phyloP scores from a whole-genome alignment of 139 green algal species.

The Chlorella ohadii region DNA sequence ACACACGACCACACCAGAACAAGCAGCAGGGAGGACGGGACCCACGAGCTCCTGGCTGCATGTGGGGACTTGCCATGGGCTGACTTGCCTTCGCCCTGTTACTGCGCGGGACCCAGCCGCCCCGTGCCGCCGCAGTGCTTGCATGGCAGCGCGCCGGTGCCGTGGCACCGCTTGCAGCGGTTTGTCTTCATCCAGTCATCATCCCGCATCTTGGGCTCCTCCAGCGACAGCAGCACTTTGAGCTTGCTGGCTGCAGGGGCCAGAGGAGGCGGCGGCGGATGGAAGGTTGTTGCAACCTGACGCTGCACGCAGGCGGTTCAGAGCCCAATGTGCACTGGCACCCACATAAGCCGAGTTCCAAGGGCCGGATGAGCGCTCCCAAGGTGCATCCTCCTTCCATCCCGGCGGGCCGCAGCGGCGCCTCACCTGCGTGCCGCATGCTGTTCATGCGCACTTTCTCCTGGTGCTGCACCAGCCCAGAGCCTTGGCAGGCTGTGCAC shows the following conservation, averaged over 20 bases:
- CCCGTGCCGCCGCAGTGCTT: conserved; percentile 26
- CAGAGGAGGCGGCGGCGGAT: too few relatives aligned
- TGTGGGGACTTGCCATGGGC: too few relatives aligned
- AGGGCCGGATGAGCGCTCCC: neutral
- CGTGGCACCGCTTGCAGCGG: conserved; percentile 29
- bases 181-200: conserved; percentile 38
- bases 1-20: too few relatives aligned
- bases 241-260: neutral
- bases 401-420: neutral
- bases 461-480: conserved; percentile 17
- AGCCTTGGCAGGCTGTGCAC: conserved; percentile 32
- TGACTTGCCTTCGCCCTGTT: neutral
- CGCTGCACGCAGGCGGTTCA: neutral
- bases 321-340: too few relatives aligned
- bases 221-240: conserved; percentile 16
- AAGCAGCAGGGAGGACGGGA: too few relatives aligned
- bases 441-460: conserved; percentile 38
- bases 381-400: neutral
- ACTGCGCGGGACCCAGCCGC: neutral
- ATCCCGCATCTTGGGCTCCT: conserved; percentile 19
- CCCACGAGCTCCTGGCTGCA: too few relatives aligned
- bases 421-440: conserved; percentile 20
- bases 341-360: too few relatives aligned
- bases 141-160: conserved; percentile 18
- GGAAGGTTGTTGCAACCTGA: neutral